Evolutionary conservation across 1,284 basidiomycete genomes (phyloP).

Genomic region (Leccinum cinnamomeum): DNA sequence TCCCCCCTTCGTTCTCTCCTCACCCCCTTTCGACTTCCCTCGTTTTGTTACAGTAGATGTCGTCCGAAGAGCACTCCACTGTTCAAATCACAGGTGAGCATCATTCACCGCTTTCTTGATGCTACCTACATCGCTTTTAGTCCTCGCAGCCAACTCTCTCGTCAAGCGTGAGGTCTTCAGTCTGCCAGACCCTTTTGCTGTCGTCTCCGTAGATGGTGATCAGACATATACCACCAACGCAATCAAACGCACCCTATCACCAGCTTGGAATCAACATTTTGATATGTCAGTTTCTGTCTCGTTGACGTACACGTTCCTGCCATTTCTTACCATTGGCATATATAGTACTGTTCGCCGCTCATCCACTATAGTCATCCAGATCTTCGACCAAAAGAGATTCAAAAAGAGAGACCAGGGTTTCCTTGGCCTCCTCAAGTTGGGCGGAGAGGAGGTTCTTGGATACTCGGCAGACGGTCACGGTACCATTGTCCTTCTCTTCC

Average conservation of each 20-base stretch:
- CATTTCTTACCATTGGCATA: constrained; percentile 7
- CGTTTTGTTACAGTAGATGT: constrained; percentile 17
- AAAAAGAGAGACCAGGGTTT: constrained; percentile 95
- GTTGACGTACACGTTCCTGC: constrained; percentile 1
- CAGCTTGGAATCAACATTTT: constrained; percentile 93
- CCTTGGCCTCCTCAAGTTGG: constrained; percentile 35
- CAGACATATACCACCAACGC: constrained; percentile 92
- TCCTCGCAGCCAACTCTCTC: constrained; percentile 86
- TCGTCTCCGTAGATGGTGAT: constrained; percentile 94
- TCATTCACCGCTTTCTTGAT: not conserved
- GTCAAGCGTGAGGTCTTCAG: constrained; percentile 90
- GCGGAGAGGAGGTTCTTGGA: constrained; percentile 27
- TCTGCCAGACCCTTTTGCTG: constrained; percentile 94
- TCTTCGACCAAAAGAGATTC: constrained; percentile 98
- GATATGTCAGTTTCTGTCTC: constrained; percentile 65
- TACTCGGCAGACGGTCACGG: constrained; percentile 32
- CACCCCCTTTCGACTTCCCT: not conserved
- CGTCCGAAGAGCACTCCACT: constrained; percentile 15
- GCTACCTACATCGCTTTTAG: constrained; percentile 40
- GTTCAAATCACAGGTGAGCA: constrained; percentile 31
- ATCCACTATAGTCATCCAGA: constrained; percentile 92
- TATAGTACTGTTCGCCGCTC: constrained; percentile 82
- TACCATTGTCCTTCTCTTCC: constrained; percentile 9
- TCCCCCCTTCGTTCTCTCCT: not conserved
- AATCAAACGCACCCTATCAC: constrained; percentile 82